Evolutionary conservation across 441 rosid genomes (phyloP), one percentile per base, ranked within the genome.

Genomic region (Populus hybrid): DNA sequence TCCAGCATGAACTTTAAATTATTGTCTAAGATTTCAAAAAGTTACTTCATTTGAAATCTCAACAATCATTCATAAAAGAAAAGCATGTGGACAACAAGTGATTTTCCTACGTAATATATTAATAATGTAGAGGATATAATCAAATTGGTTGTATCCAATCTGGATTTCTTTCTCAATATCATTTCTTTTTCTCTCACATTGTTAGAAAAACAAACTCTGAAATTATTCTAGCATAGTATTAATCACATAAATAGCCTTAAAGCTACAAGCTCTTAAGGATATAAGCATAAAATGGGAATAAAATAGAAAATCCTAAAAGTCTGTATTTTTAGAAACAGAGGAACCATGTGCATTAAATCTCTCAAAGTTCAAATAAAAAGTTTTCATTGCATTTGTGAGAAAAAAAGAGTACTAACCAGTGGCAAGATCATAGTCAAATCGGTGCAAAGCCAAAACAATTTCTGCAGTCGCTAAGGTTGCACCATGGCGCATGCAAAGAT

Each of bases 401-500:
- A 24, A 68, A 9, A 40, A 67, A 76, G 82, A 69, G 79, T 36
- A 88, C 96, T 53, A 82, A 93, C 97, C 98, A 74, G 83, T 61
- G 66, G 91, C 84, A 79, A 89, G 91, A 76, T 73, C 76, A 76
- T 81, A 82, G 81, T 82, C 89, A 81, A 86, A 86, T 76, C 82
- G 88, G 86, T 89, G 89, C 69, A 95, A 81, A 78, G 97, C 94
- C 84, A 91, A 85, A 81, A 89, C 89, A 81, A 95, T 84, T 87
- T 95, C 99, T 65, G 91, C 99, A 76, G 82, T 84, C 76, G 98
- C 94, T 79, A 93, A 88, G 81, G 98, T 93, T 57, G 95, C 92
- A 86, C 99, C 99, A 88, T 95, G 99, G 69, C 97, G 99, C 78
- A 83, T 85, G 88, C 97, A 91, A 82, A 95, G 84, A 87, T 95